Evolutionary conservation across 164 flowering plant genomes (phyloP).

Genomic region (Kingdonia uniflora): DNA sequence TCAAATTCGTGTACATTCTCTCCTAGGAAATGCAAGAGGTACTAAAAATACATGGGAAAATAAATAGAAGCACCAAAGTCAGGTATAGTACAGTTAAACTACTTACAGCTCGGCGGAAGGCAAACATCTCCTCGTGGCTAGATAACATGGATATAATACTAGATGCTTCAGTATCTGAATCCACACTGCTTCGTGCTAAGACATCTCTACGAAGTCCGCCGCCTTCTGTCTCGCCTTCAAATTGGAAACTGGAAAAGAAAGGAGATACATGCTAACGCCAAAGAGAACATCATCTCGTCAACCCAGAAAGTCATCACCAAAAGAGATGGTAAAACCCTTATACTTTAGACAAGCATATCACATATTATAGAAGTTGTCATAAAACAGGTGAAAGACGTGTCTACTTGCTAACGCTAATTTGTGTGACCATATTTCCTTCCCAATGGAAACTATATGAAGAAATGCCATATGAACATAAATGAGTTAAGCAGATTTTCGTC

Average conservation of each 20-base stretch:
- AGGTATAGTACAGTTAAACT: not conserved
- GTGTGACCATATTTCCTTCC: too few relatives aligned
- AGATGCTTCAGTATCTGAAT: slow-evolving; percentile 56
- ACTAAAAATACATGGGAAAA: not conserved
- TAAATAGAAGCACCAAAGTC: not conserved
- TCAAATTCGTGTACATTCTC: not conserved
- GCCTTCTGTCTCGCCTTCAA: slow-evolving; percentile 90
- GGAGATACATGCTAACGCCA: not conserved
- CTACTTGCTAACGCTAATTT: too few relatives aligned
- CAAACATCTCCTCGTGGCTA: slow-evolving; percentile 96
- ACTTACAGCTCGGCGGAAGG: slow-evolving; percentile 91
- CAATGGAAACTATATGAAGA: too few relatives aligned
- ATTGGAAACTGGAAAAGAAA: slow-evolving; percentile 69
- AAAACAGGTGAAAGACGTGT: too few relatives aligned
- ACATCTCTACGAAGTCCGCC: slow-evolving; percentile 77
- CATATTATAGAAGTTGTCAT: too few relatives aligned
- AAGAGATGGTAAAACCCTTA: too few relatives aligned
- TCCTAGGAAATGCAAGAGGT: not conserved
- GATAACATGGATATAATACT: slow-evolving; percentile 67
- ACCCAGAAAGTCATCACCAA: not conserved
- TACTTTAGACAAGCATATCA: too few relatives aligned
- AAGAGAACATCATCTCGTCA: not conserved
- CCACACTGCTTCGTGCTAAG: slow-evolving; percentile 55
- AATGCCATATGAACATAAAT: too few relatives aligned
- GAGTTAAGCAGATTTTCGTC: too few relatives aligned